A percentile compares a stretch with the other conserved stretches of the same genome.
Conservation (phyloP, 148 eudicot genomes). For the Nepenthes gracilis region DNA sequence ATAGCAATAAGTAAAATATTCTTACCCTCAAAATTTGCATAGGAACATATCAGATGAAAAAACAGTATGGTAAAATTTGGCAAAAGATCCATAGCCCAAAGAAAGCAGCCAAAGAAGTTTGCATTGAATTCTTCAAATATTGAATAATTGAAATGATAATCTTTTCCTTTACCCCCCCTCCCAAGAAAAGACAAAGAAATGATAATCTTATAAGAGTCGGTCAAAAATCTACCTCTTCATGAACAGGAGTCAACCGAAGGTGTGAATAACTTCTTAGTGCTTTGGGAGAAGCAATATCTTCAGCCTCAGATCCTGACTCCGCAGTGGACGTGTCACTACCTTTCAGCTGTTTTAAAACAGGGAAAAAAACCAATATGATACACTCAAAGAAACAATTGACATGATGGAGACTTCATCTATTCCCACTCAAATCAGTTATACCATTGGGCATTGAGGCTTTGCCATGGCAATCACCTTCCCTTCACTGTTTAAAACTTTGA, state of each 20-base stretch:
- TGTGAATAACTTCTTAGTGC: conserved; percentile 55
- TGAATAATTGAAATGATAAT: too few species aligned
- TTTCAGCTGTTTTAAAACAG: conserved; percentile 42
- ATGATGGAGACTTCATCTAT: conserved; percentile 2
- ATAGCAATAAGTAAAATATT: too few species aligned
- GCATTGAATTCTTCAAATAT: too few species aligned
- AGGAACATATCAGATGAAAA: too few species aligned
- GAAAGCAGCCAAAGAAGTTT: too few species aligned
- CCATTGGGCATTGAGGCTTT: conserved; percentile 71
- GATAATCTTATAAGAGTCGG: too few species aligned
- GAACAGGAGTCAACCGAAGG: conserved; percentile 72
- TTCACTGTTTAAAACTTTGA: conserved; percentile 77
- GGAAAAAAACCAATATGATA: not conserved
- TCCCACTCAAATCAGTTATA: conserved; percentile 6
- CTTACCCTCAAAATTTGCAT: too few species aligned
- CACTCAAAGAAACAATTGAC: not conserved
- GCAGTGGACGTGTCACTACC: conserved; percentile 91
- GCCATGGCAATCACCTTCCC: conserved; percentile 93
- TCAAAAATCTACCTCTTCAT: conserved; percentile 57
- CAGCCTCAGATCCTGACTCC: conserved; percentile 98
- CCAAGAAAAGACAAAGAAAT: too few species aligned
- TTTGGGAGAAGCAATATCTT: conserved; percentile 90
- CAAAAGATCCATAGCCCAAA: too few species aligned
- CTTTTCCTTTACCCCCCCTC: too few species aligned
- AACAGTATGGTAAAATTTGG: too few species aligned